phyloP scores from a whole-genome alignment of 495 filamentous ascomycete species.

The Neurospora discreta region DNA sequence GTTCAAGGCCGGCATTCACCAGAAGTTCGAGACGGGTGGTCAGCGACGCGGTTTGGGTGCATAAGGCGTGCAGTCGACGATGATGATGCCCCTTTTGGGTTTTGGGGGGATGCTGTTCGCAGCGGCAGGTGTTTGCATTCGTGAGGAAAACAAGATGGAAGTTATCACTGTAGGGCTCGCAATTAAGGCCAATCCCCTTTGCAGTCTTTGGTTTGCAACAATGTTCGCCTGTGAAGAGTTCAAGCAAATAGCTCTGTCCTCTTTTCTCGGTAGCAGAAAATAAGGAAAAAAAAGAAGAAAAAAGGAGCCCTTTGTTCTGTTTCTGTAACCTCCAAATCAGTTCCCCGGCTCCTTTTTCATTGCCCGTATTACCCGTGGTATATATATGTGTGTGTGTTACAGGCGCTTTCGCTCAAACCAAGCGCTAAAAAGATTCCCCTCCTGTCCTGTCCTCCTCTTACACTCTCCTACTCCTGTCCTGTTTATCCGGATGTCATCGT shows the following conservation, averaged over 20 bases:
- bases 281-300: neutral
- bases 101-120: neutral
- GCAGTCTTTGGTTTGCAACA: neutral
- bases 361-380: neutral
- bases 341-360: neutral
- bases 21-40: conserved; percentile 42
- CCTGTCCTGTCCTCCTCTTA: neutral
- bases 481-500: neutral
- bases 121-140: neutral
- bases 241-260: neutral
- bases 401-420: neutral
- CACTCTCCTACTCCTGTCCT: neutral
- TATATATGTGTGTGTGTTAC: neutral
- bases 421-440: neutral
- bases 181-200: neutral
- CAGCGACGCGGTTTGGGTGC: conserved; percentile 46
- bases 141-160: neutral
- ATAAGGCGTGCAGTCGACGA: conserved; percentile 11
- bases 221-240: neutral
- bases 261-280: neutral
- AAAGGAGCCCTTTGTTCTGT: neutral
- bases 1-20: conserved; percentile 44
- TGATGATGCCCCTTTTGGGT: neutral
- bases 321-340: neutral
- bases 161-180: neutral